Percentiles rank a stretch among this genome's conserved stretches.
phyloP scores from a whole-genome alignment of 495 filamentous ascomycete species.

The Coniosporium apollinis region DNA sequence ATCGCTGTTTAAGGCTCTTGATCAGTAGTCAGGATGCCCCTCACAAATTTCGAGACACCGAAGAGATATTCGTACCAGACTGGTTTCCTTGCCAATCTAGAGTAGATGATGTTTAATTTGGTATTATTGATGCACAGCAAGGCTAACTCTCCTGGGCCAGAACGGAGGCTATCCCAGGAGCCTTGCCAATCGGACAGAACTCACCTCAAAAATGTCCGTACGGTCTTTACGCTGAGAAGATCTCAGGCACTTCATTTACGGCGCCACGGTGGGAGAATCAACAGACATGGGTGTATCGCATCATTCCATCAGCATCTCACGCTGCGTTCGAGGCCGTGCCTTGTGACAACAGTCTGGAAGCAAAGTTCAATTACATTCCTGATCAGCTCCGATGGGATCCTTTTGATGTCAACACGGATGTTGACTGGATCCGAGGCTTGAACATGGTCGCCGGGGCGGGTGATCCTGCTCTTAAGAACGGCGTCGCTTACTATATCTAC shows the following conservation, averaged over 20 bases:
- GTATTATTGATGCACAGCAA: not conserved
- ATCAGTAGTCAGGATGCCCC: not conserved
- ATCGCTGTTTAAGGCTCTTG: no score
- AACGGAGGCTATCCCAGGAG: conserved; percentile 7
- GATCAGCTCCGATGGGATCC: conserved; percentile 9
- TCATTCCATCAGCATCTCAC: conserved; percentile 8
- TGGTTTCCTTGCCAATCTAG: conserved; percentile 6
- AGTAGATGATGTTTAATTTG: not conserved
- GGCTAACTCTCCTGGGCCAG: not conserved
- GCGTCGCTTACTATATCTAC: conserved; percentile 8
- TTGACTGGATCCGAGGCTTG: conserved; percentile 6
- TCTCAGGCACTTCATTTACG: conserved; percentile 6
- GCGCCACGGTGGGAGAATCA: conserved; percentile 5
- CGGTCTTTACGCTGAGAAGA: conserved; percentile 7
- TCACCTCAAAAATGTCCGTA: conserved; percentile 5
- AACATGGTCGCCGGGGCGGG: conserved; percentile 6
- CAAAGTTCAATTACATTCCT: conserved; percentile 5
- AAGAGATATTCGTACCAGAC: conserved; percentile 6
- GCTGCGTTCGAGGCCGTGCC: not conserved
- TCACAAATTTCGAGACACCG: not conserved
- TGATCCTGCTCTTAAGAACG: conserved; percentile 6
- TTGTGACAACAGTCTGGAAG: not conserved
- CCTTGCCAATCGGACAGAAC: conserved; percentile 6
- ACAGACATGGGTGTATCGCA: conserved; percentile 9
- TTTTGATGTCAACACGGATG: conserved; percentile 3